A percentile compares a stretch with the other conserved stretches of the same genome.
Conservation (phyloP, 768 basidiomycete species). For the Rickenella mellea region DNA sequence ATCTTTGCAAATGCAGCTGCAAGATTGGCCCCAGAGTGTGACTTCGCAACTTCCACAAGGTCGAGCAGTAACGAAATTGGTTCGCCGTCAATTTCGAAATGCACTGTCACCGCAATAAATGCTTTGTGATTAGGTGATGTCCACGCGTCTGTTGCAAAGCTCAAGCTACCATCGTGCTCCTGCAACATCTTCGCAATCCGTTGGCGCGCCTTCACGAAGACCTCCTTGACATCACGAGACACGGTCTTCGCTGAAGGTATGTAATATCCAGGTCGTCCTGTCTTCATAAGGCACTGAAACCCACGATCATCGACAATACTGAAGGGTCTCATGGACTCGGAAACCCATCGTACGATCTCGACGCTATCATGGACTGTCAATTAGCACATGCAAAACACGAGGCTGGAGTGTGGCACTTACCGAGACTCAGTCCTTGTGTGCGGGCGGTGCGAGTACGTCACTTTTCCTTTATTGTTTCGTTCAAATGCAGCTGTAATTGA, state of each 20-base stretch:
- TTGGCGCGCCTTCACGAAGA: constrained; percentile 10
- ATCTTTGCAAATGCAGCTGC: background rate
- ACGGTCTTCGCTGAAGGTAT: constrained; percentile 14
- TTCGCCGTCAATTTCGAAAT: constrained; percentile 21
- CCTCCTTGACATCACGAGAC: constrained; percentile 10
- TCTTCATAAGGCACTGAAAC: constrained; percentile 17
- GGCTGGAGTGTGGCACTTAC: constrained; percentile 7
- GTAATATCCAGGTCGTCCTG: constrained; percentile 13
- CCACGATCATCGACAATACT: constrained; percentile 13
- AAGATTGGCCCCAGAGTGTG: background rate
- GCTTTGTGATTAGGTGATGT: constrained; percentile 26
- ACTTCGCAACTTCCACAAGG: constrained; percentile 21
- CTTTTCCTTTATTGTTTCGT: constrained; percentile 1
- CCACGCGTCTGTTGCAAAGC: constrained; percentile 28
- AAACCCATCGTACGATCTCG: constrained; percentile 18
- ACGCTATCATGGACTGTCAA: constrained; percentile 12
- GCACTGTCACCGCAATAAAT: constrained; percentile 21
- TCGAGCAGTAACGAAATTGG: constrained; percentile 23
- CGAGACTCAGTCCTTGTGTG: constrained; percentile 16
- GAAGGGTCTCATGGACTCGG: constrained; percentile 15
- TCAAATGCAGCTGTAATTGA: constrained; percentile 1
- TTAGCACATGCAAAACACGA: background rate
- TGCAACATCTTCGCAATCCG: constrained; percentile 9
- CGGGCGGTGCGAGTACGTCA: constrained; percentile 4
- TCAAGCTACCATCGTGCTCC: constrained; percentile 19